Evolutionary conservation across 495 filamentous ascomycete species (phyloP), one percentile per base, ranked within the genome.

Genomic region (Clavariopsis aquatica): DNA sequence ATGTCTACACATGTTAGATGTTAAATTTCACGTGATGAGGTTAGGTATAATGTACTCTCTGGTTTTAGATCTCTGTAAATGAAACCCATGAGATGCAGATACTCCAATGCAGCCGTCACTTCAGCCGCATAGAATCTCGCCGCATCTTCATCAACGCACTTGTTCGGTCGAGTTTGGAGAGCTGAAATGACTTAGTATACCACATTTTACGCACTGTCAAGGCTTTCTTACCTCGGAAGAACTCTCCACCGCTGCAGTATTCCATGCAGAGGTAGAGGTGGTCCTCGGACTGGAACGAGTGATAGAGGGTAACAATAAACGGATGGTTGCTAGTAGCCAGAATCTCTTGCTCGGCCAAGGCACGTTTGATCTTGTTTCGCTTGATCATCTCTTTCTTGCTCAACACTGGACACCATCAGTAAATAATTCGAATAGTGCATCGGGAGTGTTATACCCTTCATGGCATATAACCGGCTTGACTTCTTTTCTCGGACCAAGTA

Each of bases 301-400:
- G 94, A 69, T 97, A 98, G 7, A 98, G 80, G 0, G 94, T 98
- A 59, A 98, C 94, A 74, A 98, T 98, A 73, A 98, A 98, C 0
- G 94, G 94, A 72, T 98, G 94, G 68, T 98, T 98, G 79, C 93
- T 97, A 5, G 94, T 98, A 20, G 94, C 94, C 47, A 98, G 78
- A 71, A 98, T 98, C 73, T 98, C 94, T 76, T 98, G 94, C 76
- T 98, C 94, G 26, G 94, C 94, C 73, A 98, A 79, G 49, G 94
- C 94, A 68, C 94, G 87, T 82, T 98, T 98, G 81, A 98, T 98
- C 84, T 98, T 98, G 78, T 98, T 98, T 31, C 94, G 88, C 81
- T 98, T 98, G 80, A 98, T 98, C 94, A 98, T 98, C 80, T 98
- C 94, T 82, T 97, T 96, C 79, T 98, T 98, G 82, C 92, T 98